Percentiles rank a stretch among this genome's conserved stretches.
phyloP scores from a whole-genome alignment of 2,329 filamentous ascomycete species.

The Aschersonia sp. region DNA sequence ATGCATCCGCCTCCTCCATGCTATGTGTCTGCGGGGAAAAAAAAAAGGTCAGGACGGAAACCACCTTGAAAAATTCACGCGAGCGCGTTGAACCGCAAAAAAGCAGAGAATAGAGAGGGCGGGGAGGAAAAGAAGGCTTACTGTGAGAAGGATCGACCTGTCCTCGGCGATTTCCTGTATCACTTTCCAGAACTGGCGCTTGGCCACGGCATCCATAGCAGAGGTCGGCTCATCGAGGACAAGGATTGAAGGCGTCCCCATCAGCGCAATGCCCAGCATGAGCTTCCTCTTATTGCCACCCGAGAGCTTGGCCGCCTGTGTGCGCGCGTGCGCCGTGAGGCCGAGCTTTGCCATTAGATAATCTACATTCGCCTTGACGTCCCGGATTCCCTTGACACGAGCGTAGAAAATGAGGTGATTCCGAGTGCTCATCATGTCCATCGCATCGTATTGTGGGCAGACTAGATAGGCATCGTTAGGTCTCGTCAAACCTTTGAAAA shows the following conservation, averaged over 20 bases:
- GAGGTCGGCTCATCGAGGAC: constrained; percentile 73
- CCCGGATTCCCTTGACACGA: constrained; percentile 55
- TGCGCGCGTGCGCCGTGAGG: constrained; percentile 48
- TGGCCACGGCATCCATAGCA: constrained; percentile 74
- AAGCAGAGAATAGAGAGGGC: too few relatives aligned
- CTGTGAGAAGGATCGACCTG: constrained; percentile 60
- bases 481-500: not conserved
- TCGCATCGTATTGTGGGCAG: constrained; percentile 69
- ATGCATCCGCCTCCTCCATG: constrained; percentile 81
- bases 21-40: constrained; percentile 46
- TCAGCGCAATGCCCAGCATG: constrained; percentile 68
- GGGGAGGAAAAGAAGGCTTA: constrained; percentile 1
- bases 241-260: constrained; percentile 71
- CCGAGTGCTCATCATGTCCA: constrained; percentile 70
- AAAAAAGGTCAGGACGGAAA: not conserved
- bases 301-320: constrained; percentile 61
- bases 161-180: constrained; percentile 56
- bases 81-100: not conserved
- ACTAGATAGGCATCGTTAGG: constrained; percentile 48
- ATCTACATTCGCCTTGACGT: constrained; percentile 57
- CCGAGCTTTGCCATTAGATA: constrained; percentile 62
- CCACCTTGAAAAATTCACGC: not conserved
- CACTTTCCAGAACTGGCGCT: constrained; percentile 78
- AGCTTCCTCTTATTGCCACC: constrained; percentile 83
- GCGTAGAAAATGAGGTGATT: constrained; percentile 77